phyloP scores from a whole-genome alignment of 306 rosid species.

The Begonia fuchsioides region DNA sequence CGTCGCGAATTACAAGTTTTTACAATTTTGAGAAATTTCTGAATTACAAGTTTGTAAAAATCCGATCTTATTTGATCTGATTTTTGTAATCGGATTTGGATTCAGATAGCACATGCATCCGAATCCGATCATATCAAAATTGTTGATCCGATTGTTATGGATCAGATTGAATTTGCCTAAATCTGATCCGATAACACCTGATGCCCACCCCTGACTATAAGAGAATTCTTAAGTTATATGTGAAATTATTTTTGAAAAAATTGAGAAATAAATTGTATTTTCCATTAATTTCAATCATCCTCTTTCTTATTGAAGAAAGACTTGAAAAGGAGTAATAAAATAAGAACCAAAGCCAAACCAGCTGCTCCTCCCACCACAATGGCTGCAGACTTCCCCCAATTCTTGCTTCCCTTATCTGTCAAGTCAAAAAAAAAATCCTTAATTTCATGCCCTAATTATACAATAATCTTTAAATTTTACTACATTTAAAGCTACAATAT shows the following conservation, averaged over 20 bases:
- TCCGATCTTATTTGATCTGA: too few species aligned
- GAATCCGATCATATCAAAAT: too few species aligned
- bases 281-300: constrained; percentile 10
- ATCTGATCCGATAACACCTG: too few species aligned
- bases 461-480: background rate
- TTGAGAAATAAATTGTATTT: too few species aligned
- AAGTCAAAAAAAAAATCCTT: background rate
- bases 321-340: constrained; percentile 23
- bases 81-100: too few species aligned
- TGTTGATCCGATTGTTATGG: too few species aligned
- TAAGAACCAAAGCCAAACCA: constrained; percentile 21
- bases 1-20: too few species aligned
- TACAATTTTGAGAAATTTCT: too few species aligned
- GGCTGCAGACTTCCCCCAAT: constrained; percentile 21
- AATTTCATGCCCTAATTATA: background rate
- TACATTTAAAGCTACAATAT: background rate
- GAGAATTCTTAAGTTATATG: background rate
- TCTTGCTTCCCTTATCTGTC: constrained; percentile 12
- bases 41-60: too few species aligned
- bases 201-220: too few species aligned
- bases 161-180: too few species aligned
- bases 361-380: constrained; percentile 54
- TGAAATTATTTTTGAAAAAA: background rate
- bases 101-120: too few species aligned
- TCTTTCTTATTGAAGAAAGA: constrained; percentile 39